These are phyloP conservation scores for Gryganskiella cystojenkinii DNA, from an alignment of 192 early-diverging fungal species.

Conservation along the genomic window DNA sequence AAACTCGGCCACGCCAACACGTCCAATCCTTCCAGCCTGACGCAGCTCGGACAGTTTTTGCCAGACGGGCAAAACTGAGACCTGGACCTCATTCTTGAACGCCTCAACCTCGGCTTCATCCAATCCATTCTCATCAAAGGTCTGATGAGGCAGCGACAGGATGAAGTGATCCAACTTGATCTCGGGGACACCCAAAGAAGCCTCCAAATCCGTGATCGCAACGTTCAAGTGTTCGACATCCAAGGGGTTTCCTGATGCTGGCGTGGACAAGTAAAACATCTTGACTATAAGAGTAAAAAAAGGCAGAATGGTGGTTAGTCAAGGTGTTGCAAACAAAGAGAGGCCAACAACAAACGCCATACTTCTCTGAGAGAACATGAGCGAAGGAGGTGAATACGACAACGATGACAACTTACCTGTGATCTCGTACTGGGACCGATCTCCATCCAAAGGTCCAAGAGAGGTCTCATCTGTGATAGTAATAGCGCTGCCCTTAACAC, in stretches of 20 bases:
- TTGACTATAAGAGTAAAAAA: slow-evolving; percentile 20
- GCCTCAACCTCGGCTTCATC: slow-evolving; percentile 47
- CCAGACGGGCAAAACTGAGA: slow-evolving; percentile 27
- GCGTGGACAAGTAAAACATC: slow-evolving; percentile 35
- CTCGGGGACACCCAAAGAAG: slow-evolving; percentile 9
- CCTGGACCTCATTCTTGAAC: slow-evolving; percentile 22
- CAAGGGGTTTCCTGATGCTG: slow-evolving; percentile 19
- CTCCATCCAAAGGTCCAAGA: slow-evolving; percentile 50
- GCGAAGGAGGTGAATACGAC: slow-evolving; percentile 34
- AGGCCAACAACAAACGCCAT: not conserved
- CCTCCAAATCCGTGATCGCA: slow-evolving; percentile 24
- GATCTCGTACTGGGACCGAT: slow-evolving; percentile 55
- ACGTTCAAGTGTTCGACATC: slow-evolving; percentile 19
- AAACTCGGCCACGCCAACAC: slow-evolving; percentile 62
- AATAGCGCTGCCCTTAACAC: slow-evolving; percentile 28
- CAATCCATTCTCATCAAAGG: slow-evolving; percentile 36
- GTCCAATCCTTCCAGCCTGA: slow-evolving; percentile 44
- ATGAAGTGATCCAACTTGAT: slow-evolving; percentile 46
- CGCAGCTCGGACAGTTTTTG: slow-evolving; percentile 39
- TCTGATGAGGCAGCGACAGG: slow-evolving; percentile 28
- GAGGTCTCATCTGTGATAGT: slow-evolving; percentile 57
- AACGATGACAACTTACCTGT: slow-evolving; percentile 43
- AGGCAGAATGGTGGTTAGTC: not conserved
- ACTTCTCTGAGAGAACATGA: slow-evolving; percentile 18
- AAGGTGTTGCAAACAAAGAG: not conserved